Evolutionary conservation across 2,329 filamentous ascomycete genomes (phyloP), one percentile per base, ranked within the genome.

Genomic region (Aspergillus calidoustus): DNA sequence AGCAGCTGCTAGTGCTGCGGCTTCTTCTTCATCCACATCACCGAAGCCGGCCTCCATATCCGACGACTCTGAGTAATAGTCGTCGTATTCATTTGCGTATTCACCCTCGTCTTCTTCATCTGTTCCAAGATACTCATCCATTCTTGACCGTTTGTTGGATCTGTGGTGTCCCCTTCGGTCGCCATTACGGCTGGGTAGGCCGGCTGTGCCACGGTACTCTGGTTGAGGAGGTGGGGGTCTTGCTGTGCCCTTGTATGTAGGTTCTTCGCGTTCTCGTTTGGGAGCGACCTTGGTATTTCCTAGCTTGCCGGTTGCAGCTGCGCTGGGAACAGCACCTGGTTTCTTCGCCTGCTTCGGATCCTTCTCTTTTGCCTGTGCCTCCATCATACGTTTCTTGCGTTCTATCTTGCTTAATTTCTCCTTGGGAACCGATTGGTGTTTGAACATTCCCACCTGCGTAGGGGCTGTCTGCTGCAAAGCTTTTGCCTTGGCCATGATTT

Each of bases 401-500:
- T 87, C 83, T 63, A 82, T 79, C 71, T 83, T 85, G 60, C 83
- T 84, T 41, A 86, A 67, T 59, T 83, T 84, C 67, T 87, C 85
- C 49, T 84, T 83, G 2, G 84, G 79, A 3, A 71, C 73, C 4
- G 77, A 59, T 66, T 87, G 85, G 68, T 88, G 83, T 70, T 84
- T 86, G 71, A 87, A 83, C 49, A 82, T 77, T 44, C 84, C 84
- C 43, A 84, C 73, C 58, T 75, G 68, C 43, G 79, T 73, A 25
- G 80, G 75, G 15, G 79, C 79, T 65, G 80, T 77, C 54, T 82
- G 76, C 69, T 79, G 81, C 59, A 81, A 80, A 53, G 83, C 83
- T 70, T 87, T 84, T 49, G 87, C 87, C 67, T 82, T 81, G 60
- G 81, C 80, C 74, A 89, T 81, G 48, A 88, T 80, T 54, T 86